These are phyloP conservation scores for Shiraia sp. DNA, from an alignment of 2,329 filamentous ascomycete species.

Conservation along the genomic window DNA sequence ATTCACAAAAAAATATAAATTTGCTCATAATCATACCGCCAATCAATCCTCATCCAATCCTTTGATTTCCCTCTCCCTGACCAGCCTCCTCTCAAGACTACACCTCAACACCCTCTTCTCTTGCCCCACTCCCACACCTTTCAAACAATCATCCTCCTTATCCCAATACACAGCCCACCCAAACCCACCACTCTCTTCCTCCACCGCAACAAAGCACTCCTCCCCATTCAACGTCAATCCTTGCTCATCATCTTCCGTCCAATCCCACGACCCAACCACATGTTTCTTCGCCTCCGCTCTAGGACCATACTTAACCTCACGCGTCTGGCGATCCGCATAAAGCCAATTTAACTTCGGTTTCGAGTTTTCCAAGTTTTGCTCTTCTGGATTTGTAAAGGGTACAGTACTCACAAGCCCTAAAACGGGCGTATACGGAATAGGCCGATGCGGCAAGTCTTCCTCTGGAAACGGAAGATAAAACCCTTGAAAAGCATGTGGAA, in stretches of 20 bases:
- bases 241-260: constrained; percentile 64
- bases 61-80: constrained; percentile 18
- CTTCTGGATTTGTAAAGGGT: constrained; percentile 15
- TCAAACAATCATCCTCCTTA: constrained; percentile 51
- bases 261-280: constrained; percentile 79
- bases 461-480: constrained; percentile 56
- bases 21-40: not conserved
- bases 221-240: constrained; percentile 59
- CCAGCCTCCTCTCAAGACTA: constrained; percentile 49
- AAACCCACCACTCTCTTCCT: constrained; percentile 52
- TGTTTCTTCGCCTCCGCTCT: constrained; percentile 74
- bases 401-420: constrained; percentile 57
- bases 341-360: constrained; percentile 69
- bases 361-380: constrained; percentile 3
- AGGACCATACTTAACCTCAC: constrained; percentile 66
- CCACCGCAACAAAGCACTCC: constrained; percentile 61
- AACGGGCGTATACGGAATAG: constrained; percentile 43
- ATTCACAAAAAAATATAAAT: no score
- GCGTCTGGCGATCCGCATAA: constrained; percentile 63
- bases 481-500: constrained; percentile 54
- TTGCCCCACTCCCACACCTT: constrained; percentile 41
- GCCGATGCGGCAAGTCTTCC: constrained; percentile 43
- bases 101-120: constrained; percentile 50
- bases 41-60: constrained; percentile 19
- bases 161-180: constrained; percentile 60